phyloP scores from a whole-genome alignment of 495 filamentous ascomycete genomes.

The Baudoinia panamericana region DNA sequence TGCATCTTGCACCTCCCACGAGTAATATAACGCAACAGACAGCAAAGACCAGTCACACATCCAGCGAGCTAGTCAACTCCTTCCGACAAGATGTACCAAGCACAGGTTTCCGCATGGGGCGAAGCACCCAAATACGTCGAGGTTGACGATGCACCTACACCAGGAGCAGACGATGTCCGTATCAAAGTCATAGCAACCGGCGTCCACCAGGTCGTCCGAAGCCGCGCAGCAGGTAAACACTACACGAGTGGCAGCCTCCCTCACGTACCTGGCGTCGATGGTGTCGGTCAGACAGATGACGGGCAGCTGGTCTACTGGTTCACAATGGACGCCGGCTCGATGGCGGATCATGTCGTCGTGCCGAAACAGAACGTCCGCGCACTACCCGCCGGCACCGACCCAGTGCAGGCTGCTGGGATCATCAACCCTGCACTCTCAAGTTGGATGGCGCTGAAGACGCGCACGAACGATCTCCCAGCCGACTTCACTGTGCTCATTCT shows the following conservation, averaged over 20 bases:
- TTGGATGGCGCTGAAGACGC: constrained; percentile 33
- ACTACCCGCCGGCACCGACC: constrained; percentile 23
- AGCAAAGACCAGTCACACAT: too few relatives aligned
- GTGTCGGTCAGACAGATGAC: constrained; percentile 21
- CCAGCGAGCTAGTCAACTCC: neutral
- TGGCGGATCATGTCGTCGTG: constrained; percentile 11
- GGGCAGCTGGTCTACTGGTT: constrained; percentile 34
- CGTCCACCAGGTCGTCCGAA: constrained; percentile 34
- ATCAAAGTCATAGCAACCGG: constrained; percentile 28
- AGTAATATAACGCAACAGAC: too few relatives aligned
- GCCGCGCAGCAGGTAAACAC: constrained; percentile 33
- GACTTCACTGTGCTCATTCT: constrained; percentile 33
- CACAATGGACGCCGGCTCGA: constrained; percentile 10
- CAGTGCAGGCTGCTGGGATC: constrained; percentile 31
- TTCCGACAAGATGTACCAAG: constrained; percentile 16
- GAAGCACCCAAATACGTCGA: constrained; percentile 14
- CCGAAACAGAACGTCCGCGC: neutral
- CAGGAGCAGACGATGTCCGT: constrained; percentile 15
- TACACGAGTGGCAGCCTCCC: constrained; percentile 30
- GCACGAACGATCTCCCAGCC: constrained; percentile 23
- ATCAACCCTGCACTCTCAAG: constrained; percentile 36
- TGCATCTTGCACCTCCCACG: too few relatives aligned
- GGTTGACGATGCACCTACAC: constrained; percentile 3
- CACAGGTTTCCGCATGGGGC: constrained; percentile 20
- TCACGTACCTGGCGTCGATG: constrained; percentile 24